A percentile compares a stretch with the other conserved stretches of the same genome.
phyloP scores from a whole-genome alignment of 2,329 filamentous ascomycete genomes.

The Fusarium pseudonygamai region DNA sequence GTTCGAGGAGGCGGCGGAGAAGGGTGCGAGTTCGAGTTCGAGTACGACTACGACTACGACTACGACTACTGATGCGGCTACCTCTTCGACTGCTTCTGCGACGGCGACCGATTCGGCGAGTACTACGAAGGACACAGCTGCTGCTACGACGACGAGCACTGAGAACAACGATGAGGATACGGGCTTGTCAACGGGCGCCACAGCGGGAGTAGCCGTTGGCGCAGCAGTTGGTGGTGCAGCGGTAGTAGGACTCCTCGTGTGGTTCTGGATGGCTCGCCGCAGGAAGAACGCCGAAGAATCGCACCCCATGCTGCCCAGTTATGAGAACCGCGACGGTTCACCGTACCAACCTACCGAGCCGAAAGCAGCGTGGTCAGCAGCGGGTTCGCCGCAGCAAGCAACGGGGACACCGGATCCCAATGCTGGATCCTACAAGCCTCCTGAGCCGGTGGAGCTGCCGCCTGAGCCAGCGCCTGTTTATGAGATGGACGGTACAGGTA shows the following conservation, averaged over 20 bases:
- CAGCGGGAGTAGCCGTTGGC: slow-evolving; percentile 54
- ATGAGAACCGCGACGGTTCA: slow-evolving; percentile 25
- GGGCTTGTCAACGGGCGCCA: slow-evolving; percentile 49
- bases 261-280: slow-evolving; percentile 45
- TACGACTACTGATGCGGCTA: neutral
- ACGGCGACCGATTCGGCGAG: neutral
- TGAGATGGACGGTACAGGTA: slow-evolving; percentile 40
- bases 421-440: slow-evolving; percentile 10
- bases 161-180: neutral
- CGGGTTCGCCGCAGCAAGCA: slow-evolving; percentile 1
- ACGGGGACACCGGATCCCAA: slow-evolving; percentile 14
- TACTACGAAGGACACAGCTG: neutral
- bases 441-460: slow-evolving; percentile 20
- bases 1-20: slow-evolving; percentile 48
- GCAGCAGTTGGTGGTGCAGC: slow-evolving; percentile 45
- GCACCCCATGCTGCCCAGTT: slow-evolving; percentile 45
- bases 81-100: slow-evolving; percentile 2
- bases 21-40: neutral
- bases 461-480: slow-evolving; percentile 18
- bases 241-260: slow-evolving; percentile 35
- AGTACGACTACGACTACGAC: too few relatives aligned
- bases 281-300: slow-evolving; percentile 42
- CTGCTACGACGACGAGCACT: neutral
- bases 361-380: slow-evolving; percentile 26
- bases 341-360: slow-evolving; percentile 36